A percentile compares a stretch with the other conserved stretches of the same genome.
Evolutionary conservation across 1,284 basidiomycete species (phyloP).

Genomic region (Leccinum angustisporum): DNA sequence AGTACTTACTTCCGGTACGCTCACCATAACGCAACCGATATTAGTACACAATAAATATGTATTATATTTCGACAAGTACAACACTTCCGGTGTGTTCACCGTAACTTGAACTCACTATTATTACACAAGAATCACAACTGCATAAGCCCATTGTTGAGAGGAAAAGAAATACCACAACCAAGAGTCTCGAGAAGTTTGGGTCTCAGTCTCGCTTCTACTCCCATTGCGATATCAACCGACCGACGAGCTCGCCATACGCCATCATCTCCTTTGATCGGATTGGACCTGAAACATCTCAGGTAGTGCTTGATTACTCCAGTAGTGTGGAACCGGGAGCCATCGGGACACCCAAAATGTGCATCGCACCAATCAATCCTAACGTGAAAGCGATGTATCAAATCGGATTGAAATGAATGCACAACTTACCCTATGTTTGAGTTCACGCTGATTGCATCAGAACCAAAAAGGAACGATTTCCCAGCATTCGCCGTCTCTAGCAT

Average conservation of each 20-base stretch:
- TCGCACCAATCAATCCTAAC: constrained; percentile 31
- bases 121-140: not conserved
- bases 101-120: not conserved
- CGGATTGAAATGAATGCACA: not conserved
- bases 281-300: constrained; percentile 34
- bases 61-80: not conserved
- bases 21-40: not conserved
- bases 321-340: constrained; percentile 25
- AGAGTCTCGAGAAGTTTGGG: constrained; percentile 20
- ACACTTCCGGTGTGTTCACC: not conserved
- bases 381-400: not conserved
- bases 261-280: constrained; percentile 22
- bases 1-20: not conserved
- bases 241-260: constrained; percentile 20
- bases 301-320: constrained; percentile 25
- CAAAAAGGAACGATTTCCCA: constrained; percentile 24
- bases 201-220: constrained; percentile 18
- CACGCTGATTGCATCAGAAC: constrained; percentile 20
- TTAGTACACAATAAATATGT: not conserved
- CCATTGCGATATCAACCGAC: constrained; percentile 27
- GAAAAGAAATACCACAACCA: constrained; percentile 11
- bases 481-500: constrained; percentile 31
- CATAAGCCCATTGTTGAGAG: constrained; percentile 8
- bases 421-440: constrained; percentile 36
- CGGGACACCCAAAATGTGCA: constrained; percentile 33